Evolutionary conservation across 257 asterid species (phyloP), one percentile per base, ranked within the genome.

Genomic region (Striga asiatica): DNA sequence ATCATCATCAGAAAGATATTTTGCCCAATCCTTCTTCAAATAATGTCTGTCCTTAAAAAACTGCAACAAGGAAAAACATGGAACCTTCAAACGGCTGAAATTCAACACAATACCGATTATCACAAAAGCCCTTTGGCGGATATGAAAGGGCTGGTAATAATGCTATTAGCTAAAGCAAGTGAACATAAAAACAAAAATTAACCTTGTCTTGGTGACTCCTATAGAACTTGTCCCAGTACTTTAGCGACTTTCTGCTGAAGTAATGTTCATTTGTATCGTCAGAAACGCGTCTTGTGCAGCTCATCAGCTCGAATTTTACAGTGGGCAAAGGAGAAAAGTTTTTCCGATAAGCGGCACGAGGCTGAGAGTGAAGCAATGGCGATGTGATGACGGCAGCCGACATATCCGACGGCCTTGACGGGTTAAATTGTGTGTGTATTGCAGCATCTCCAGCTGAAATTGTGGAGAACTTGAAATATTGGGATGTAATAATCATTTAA

Each of bases 41-140:
- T 88, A 88, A 64, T 88, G 95, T 39, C 88, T 65, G 71, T 88
- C 84, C 67, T 88, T 82, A 54, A 84, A 88, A 72, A 84, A 84
- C 88, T 84, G 73, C 64, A 50, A 56, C 65, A 54, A 18, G 9
- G 54, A 31, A 49, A 43, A 5, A 35, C 62, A 50, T 2, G 23
- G 38, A 43, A 8, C 16, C n/a, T 16, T 17, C 56, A 35, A 55
- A 35, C 11, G 24, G 52, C 18, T 5, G 18, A 55, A 20, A 29
- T n/a, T n/a, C 43, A 34, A 14, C 16, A 25, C 14, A 47, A 19
- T 10, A 38, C 37, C 32, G n/a, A n/a, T 13, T 31, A 16, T n/a
- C n/a, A n/a, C n/a, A n/a, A n/a, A n/a, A n/a, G n/a, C n/a, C n/a
- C n/a, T n/a, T n/a, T n/a, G n/a, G n/a, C n/a, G n/a, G n/a, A n/a